These are phyloP conservation scores for Trametes versicolor DNA, from an alignment of 1,284 basidiomycete species.

Conservation along the genomic window DNA sequence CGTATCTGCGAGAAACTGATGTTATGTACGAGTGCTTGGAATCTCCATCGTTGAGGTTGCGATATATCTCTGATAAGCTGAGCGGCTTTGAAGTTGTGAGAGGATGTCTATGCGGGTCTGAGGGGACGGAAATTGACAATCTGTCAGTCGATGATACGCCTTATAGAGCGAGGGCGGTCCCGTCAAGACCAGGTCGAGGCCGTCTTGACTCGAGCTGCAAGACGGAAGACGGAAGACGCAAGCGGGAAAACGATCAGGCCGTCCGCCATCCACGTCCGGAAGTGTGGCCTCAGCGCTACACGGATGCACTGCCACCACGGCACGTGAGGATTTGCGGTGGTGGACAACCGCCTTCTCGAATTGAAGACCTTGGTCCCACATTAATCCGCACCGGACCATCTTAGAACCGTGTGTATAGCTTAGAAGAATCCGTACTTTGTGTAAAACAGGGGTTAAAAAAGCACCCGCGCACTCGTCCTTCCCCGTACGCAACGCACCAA, in stretches of 20 bases:
- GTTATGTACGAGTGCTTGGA: conserved; percentile 22
- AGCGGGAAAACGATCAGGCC: not conserved
- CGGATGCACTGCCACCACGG: not conserved
- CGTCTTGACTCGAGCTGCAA: not conserved
- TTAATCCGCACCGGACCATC: too few species aligned
- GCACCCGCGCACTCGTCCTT: too few species aligned
- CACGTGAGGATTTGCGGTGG: not conserved
- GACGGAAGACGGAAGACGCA: not conserved
- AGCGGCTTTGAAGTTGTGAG: not conserved
- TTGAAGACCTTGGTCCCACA: too few species aligned
- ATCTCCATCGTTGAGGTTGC: conserved; percentile 19
- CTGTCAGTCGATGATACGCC: not conserved
- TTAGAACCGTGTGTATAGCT: too few species aligned
- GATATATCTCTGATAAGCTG: not conserved
- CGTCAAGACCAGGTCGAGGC: not conserved
- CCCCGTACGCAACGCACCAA: conserved; percentile 16
- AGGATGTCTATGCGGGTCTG: not conserved
- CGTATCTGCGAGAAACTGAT: not conserved
- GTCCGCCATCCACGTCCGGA: not conserved
- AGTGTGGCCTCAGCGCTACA: not conserved
- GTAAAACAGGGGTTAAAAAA: too few species aligned
- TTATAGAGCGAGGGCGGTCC: not conserved
- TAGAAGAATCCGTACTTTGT: too few species aligned
- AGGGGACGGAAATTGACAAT: not conserved
- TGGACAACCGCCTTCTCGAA: too few species aligned